A percentile compares a stretch with the other conserved stretches of the same genome.
These are phyloP conservation scores for Pelargonium nanum DNA, from an alignment of 345 rosid species.

Conservation along the genomic window DNA sequence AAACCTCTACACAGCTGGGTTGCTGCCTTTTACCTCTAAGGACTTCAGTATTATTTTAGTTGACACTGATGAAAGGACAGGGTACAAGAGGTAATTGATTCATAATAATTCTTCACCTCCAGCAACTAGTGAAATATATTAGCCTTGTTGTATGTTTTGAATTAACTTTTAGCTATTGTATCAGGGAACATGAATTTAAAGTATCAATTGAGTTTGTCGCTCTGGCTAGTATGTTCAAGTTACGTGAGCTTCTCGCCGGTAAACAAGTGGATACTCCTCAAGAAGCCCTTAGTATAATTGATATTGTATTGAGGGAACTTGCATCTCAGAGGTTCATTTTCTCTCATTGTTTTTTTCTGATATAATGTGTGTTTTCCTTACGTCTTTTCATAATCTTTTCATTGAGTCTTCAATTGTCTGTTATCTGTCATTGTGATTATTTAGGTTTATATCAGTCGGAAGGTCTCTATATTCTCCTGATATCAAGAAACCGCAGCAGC, in stretches of 20 bases:
- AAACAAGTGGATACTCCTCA: conserved; percentile 86
- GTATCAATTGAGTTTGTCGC: conserved; percentile 82
- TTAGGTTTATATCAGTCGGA: conserved; percentile 68
- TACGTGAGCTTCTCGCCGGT: conserved; percentile 80
- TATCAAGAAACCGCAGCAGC: conserved; percentile 59
- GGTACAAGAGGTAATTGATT: conserved; percentile 4
- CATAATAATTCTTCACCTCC: conserved; percentile 33
- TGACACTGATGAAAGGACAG: conserved; percentile 59
- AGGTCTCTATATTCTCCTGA: conserved; percentile 90
- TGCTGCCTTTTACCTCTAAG: conserved; percentile 79
- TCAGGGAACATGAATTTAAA: conserved; percentile 69
- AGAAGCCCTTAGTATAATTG: conserved; percentile 81
- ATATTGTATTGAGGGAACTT: conserved; percentile 81
- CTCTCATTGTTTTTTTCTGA: background rate
- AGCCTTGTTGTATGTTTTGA: conserved; percentile 1
- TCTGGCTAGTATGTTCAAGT: conserved; percentile 72
- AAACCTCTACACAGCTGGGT: conserved; percentile 93
- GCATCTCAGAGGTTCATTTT: conserved; percentile 54
- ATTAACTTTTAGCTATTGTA: conserved; percentile 17
- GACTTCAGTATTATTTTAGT: conserved; percentile 73
- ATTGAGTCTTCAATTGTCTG: background rate
- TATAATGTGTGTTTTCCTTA: background rate
- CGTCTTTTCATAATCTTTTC: background rate
- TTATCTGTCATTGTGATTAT: background rate
- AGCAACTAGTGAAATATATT: conserved; percentile 11